phyloP scores from a whole-genome alignment of 176 grass and related monocot species.

The Carex myosuroides region DNA sequence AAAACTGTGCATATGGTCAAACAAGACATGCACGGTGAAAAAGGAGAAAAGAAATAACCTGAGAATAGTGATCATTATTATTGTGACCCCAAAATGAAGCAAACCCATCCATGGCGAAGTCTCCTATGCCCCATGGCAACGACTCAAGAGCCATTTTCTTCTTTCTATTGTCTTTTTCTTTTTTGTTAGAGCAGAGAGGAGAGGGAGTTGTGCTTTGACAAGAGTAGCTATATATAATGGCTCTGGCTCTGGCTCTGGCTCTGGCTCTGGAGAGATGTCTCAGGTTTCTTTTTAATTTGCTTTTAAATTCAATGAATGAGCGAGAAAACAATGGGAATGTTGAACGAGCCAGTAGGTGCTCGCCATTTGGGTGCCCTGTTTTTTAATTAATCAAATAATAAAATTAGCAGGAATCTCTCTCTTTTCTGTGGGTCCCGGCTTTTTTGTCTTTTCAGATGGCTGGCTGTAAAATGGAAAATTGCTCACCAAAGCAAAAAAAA shows the following conservation, averaged over 20 bases:
- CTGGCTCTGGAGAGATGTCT: not conserved
- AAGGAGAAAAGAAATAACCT: constrained; percentile 26
- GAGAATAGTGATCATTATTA: constrained; percentile 32
- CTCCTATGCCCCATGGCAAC: constrained; percentile 37
- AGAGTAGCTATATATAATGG: constrained; percentile 7
- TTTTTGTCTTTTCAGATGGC: constrained; percentile 1
- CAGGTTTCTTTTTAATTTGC: not conserved
- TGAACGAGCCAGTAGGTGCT: not conserved
- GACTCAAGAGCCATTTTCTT: constrained; percentile 53
- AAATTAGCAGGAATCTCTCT: constrained; percentile 19
- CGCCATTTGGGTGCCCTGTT: constrained; percentile 4
- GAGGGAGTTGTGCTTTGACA: not conserved
- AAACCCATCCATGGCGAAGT: constrained; percentile 38
- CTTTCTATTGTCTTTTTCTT: not conserved
- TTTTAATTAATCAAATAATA: constrained; percentile 6
- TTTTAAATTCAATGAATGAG: not conserved
- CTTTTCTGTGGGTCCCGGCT: constrained; percentile 6
- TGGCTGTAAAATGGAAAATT: too few relatives aligned
- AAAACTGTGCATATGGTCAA: constrained; percentile 20
- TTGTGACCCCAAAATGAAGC: constrained; percentile 45
- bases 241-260: not conserved
- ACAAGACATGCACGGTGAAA: not conserved
- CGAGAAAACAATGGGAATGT: constrained; percentile 15
- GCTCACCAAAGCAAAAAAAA: too few relatives aligned
- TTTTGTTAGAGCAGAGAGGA: not conserved